Evolutionary conservation across 768 basidiomycete species (phyloP).

Genomic region (Daedaleopsis nitida): DNA sequence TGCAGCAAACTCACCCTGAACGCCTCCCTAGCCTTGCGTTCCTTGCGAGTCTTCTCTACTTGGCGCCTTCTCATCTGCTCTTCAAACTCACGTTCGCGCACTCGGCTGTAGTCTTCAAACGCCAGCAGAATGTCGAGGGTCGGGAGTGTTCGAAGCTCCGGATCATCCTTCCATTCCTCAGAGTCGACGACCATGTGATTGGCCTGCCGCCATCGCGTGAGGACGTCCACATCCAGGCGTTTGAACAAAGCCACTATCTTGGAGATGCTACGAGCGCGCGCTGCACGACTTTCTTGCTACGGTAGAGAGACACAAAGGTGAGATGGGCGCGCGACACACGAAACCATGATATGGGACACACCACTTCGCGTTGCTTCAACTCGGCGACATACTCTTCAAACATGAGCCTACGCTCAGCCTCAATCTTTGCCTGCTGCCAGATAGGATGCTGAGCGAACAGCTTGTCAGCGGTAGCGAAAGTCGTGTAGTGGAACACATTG

Average conservation of each 20-base stretch:
- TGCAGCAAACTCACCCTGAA: slow-evolving; percentile 65
- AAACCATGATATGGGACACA: slow-evolving; percentile 41
- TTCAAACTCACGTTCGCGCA: slow-evolving; percentile 89
- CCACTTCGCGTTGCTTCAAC: slow-evolving; percentile 87
- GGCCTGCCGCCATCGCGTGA: slow-evolving; percentile 91
- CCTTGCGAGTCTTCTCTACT: slow-evolving; percentile 81
- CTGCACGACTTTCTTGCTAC: slow-evolving; percentile 78
- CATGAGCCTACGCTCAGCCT: slow-evolving; percentile 82
- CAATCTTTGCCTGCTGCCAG: slow-evolving; percentile 86
- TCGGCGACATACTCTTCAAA: slow-evolving; percentile 92
- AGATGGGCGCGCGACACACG: not conserved
- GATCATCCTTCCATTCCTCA: slow-evolving; percentile 75
- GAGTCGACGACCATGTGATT: slow-evolving; percentile 76
- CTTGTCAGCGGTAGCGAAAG: slow-evolving; percentile 86
- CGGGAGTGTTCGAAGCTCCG: slow-evolving; percentile 80
- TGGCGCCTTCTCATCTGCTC: slow-evolving; percentile 79
- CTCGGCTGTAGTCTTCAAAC: slow-evolving; percentile 92
- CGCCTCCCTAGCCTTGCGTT: slow-evolving; percentile 87
- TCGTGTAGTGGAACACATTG: slow-evolving; percentile 89
- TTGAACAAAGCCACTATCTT: slow-evolving; percentile 88
- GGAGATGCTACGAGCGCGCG: slow-evolving; percentile 76
- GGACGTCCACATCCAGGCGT: slow-evolving; percentile 83
- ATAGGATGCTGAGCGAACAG: slow-evolving; percentile 86
- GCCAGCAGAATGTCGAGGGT: slow-evolving; percentile 90
- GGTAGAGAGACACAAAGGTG: not conserved